Percentiles rank a stretch among this genome's conserved stretches.
phyloP scores from a whole-genome alignment of 371 early-diverging fungal species.

The Haplosporangium sp. region DNA sequence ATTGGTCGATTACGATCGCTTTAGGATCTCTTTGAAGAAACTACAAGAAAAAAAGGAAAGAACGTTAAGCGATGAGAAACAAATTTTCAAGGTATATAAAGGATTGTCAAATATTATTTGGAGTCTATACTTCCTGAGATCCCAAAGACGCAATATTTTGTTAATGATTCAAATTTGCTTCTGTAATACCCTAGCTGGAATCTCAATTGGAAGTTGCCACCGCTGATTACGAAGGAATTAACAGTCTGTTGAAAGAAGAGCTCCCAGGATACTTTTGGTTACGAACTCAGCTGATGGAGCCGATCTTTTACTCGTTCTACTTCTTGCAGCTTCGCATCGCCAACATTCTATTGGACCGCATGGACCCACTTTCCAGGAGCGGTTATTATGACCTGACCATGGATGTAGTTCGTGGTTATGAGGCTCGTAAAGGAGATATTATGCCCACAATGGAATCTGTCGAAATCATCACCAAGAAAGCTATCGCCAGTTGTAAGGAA shows the following conservation, averaged over 20 bases:
- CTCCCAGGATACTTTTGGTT: slow-evolving; percentile 75
- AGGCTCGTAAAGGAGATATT: slow-evolving; percentile 49
- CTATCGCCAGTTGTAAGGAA: slow-evolving; percentile 32
- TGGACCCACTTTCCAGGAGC: slow-evolving; percentile 63
- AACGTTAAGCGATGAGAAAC: slow-evolving; percentile 79
- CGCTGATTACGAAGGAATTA: slow-evolving; percentile 78
- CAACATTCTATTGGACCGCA: slow-evolving; percentile 64
- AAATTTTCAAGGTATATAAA: slow-evolving; percentile 68
- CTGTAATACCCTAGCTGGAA: slow-evolving; percentile 58
- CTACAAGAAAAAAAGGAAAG: slow-evolving; percentile 75
- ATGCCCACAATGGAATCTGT: slow-evolving; percentile 43
- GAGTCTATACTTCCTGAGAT: too few relatives aligned
- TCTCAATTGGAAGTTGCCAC: slow-evolving; percentile 77
- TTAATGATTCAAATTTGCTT: not conserved
- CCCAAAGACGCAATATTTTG: not conserved
- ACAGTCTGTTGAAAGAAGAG: slow-evolving; percentile 76
- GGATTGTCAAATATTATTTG: too few relatives aligned
- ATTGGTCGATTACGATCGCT: slow-evolving; percentile 87
- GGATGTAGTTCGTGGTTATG: slow-evolving; percentile 50
- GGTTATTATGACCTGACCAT: slow-evolving; percentile 56
- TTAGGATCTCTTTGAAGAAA: slow-evolving; percentile 72
- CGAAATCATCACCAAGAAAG: slow-evolving; percentile 43
- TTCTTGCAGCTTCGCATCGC: slow-evolving; percentile 76
- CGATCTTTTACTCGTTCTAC: slow-evolving; percentile 79
- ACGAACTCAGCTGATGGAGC: slow-evolving; percentile 74